Evolutionary conservation across 2,329 filamentous ascomycete genomes (phyloP), one percentile per base, ranked within the genome.

Genomic region (Zymoseptoria crescenta): DNA sequence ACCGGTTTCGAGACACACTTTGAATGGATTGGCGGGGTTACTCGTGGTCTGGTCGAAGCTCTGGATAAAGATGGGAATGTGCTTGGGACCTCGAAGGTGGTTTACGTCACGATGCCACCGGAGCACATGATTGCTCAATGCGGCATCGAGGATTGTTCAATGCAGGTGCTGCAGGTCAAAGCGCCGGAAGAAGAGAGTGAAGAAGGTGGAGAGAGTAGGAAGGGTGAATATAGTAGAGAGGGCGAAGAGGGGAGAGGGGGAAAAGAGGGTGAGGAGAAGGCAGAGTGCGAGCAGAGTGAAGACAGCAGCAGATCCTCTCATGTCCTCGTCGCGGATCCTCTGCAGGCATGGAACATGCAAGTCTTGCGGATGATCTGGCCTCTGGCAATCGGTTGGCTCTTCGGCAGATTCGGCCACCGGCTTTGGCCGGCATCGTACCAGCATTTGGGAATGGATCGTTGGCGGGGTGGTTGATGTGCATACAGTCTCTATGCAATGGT

Each of bases 1-100:
- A 41, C 55, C 9, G 59, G 56, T 10, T 61, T 61, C 21, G 59
- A 61, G 28, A 58, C 59, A 16, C 49, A 50, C 13, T 53, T 61
- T 21, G 52, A 53, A 8, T 52, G 16, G 4, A 13, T 19, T 10
- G 21, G 49, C 5, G 58, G 56, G n/a, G 52, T 58, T 21, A 13
- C 3, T 4, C 19, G n/a, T 27, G 59, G 28, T 6, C 54, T 53
- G 35, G 59, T 61, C n/a, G 35, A 53, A 49, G 59, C 53, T 8
- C 27, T 61, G 9, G 49, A 30, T 29, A 6, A 16, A 27, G 45
- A 56, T 10, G 56, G 56, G n/a, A n/a, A 58, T 28, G 50, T 53
- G 19, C 30, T 58, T 10, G 56, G 56, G 2, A 29, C 28, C 24
- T 56, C 52, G n/a, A 21, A 56, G 41, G 20, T 49, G 13, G 49